A percentile compares a stretch with the other conserved stretches of the same genome.
phyloP scores from a whole-genome alignment of 1,284 basidiomycete genomes.

The Lentinus polychrous region DNA sequence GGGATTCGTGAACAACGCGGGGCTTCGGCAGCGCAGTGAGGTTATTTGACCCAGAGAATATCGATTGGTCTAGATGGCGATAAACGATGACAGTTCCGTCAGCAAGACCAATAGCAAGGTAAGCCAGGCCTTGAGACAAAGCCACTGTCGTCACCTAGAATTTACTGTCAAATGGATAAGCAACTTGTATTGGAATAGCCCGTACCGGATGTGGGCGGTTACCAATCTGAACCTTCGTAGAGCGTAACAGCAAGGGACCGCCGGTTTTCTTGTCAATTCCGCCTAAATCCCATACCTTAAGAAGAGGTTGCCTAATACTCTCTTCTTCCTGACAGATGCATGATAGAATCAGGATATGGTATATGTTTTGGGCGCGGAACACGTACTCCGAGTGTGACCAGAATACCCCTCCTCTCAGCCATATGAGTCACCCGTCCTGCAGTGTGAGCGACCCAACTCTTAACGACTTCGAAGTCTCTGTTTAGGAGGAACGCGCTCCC shows the following conservation, averaged over 20 bases:
- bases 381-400: slow-evolving; percentile 82
- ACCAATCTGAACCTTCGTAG: slow-evolving; percentile 70
- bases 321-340: slow-evolving; percentile 67
- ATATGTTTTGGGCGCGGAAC: neutral
- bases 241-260: slow-evolving; percentile 66
- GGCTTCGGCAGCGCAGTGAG: slow-evolving; percentile 76
- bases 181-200: neutral
- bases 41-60: slow-evolving; percentile 54
- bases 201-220: slow-evolving; percentile 79
- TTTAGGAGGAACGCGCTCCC: slow-evolving; percentile 74
- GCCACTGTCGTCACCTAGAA: slow-evolving; percentile 77
- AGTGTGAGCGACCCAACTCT: slow-evolving; percentile 74
- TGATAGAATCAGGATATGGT: slow-evolving; percentile 8
- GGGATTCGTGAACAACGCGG: slow-evolving; percentile 71
- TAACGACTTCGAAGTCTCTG: slow-evolving; percentile 65
- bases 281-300: slow-evolving; percentile 88
- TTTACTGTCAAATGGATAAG: slow-evolving; percentile 7
- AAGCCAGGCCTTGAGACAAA: slow-evolving; percentile 73
- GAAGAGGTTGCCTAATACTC: slow-evolving; percentile 59
- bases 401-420: slow-evolving; percentile 68
- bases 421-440: slow-evolving; percentile 80
- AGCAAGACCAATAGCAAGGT: slow-evolving; percentile 86
- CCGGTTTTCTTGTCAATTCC: slow-evolving; percentile 69
- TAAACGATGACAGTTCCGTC: slow-evolving; percentile 94
- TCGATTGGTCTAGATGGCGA: slow-evolving; percentile 84